Evolutionary conservation across 2,329 filamentous ascomycete genomes (phyloP).

Genomic region (Penicillium vulpinum): DNA sequence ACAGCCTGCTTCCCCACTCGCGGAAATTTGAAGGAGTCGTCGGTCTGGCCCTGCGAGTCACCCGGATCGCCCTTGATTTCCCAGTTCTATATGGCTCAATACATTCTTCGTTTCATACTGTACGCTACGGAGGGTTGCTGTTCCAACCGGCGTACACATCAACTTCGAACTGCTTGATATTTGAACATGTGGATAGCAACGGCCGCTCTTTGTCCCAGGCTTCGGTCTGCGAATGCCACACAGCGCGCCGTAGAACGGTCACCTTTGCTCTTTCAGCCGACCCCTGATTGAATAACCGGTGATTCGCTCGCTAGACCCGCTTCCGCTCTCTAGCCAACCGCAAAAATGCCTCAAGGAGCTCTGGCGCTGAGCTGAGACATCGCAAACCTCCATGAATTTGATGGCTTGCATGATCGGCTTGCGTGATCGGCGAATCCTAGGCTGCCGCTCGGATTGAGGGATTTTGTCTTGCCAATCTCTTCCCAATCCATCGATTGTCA

Average conservation of each 20-base stretch:
- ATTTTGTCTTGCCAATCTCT: slow-evolving; percentile 1
- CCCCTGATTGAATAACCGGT: neutral
- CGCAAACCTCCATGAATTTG: neutral
- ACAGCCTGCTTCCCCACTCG: too few species aligned
- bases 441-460: neutral
- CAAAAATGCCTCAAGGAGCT: slow-evolving; percentile 4
- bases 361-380: neutral
- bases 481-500: neutral
- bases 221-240: neutral
- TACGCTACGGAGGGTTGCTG: neutral
- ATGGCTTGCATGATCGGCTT: slow-evolving; percentile 1
- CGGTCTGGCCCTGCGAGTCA: too few species aligned
- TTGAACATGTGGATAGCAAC: too few species aligned
- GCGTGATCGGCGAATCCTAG: neutral
- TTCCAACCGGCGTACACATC: neutral
- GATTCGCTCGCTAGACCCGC: neutral
- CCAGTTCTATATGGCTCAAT: too few species aligned
- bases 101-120: neutral
- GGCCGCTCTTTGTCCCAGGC: neutral
- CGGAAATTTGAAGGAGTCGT: too few species aligned
- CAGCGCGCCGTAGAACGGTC: neutral
- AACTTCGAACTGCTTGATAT: neutral
- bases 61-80: too few species aligned
- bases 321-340: neutral
- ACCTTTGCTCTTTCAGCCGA: neutral